Evolutionary conservation across 2,329 filamentous ascomycete genomes (phyloP), one percentile per base, ranked within the genome.

Genomic region (Colletotrichum sp.): DNA sequence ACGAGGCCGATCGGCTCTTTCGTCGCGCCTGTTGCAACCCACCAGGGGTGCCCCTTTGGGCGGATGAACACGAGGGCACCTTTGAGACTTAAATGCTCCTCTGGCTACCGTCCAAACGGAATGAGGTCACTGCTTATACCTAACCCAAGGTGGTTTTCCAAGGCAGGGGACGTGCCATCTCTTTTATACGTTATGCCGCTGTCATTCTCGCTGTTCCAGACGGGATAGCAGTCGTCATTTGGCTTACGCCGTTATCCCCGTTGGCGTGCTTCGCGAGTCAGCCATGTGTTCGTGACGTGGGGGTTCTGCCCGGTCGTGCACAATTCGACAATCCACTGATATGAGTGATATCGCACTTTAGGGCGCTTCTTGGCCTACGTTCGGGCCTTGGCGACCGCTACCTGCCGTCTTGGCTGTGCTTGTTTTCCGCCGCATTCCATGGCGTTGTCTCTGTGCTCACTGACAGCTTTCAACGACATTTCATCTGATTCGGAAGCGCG

Each of bases 361-460:
- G 68, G 55, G 16, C 55, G 27, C 16, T 15, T 66, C 71, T 73
- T 71, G 71, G 68, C 71, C 47, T 59, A 61, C 54, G 47, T 62
- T 66, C 38, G 71, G 38, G 62, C 47, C 71, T 73, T 73, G 71
- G 71, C 70, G 66, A 70, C 43, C 59, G 66, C 61, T 21, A 27
- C 51, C 71, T 73, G 68, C 71, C 71, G 71, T 31, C 71, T 73
- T 73, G 71, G 71, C 71, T 51, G 43, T 73, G 71, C 71, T 73
- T 73, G 33, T 24, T 73, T 73, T 71, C 71, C 71, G 71, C 71
- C 71, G 68, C 71, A 73, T 63, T 71, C 54, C 71, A 73, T 73
- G 71, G 71, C 71, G 21, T 57, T 24, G n/a, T 27, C n/a, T 33
- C 57, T 57, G 57, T 72, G 70, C 57, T 63, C 24, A 31, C 12